Evolutionary conservation across 495 filamentous ascomycete species (phyloP), one percentile per base, ranked within the genome.

Genomic region (Darksidea phi): DNA sequence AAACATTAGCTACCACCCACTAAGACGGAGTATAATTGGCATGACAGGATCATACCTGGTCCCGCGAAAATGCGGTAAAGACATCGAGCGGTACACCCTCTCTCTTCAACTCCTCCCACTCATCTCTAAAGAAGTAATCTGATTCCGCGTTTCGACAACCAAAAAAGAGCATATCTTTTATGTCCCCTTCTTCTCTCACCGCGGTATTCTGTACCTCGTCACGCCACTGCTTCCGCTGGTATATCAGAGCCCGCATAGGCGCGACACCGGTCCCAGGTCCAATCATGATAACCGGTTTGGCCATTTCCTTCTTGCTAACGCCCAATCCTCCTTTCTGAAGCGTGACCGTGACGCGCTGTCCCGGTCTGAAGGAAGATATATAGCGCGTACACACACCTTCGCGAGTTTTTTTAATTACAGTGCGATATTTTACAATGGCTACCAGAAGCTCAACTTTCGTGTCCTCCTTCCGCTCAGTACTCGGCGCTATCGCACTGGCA

Each of bases 361-460:
- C 84, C 1, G 75, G 69, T 5, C 62, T 67, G 0, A 97, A 79
- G 1, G 79, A 75, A 3, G 87, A 80, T 25, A 97, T 76, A 69
- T 95, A 97, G 15, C 88, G 84, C 15, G 94, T 95, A 70, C 92
- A 96, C 38, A 97, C 86, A 0, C 94, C 94, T 68, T 94, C 82
- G 18, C 95, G 80, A 2, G 88, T 86, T 53, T 87, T 86, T 70
- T 89, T 90, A 62, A 97, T 87, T 13, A 96, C 86, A 2, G 92
- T 96, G 46, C 84, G 82, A 71, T 96, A 97, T 66, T 92, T 89
- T 45, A 96, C 91, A 26, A 97, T 85, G n/a, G 94, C 95, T 13
- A 90, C 84, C 20, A 97, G 76, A 13, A 97, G 78, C 56, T 96
- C 86, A 24, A 97, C 78, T 12, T 75, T 77, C 1, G 80, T 78